Conservation (phyloP, 495 filamentous ascomycete genomes). For the Trichoderma gamsii region DNA sequence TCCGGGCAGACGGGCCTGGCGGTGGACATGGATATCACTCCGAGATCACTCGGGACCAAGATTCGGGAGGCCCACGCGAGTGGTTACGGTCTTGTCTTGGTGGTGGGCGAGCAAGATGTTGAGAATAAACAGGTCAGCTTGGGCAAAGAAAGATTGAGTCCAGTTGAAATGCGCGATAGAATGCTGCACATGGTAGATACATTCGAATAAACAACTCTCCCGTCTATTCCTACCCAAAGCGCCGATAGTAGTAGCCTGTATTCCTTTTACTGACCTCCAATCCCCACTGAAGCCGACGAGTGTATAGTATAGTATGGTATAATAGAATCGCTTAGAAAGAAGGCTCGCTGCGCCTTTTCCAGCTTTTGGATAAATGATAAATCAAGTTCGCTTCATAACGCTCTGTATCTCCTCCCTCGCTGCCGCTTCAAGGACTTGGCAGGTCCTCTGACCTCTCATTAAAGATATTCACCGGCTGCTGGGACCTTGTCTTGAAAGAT, state of each 20-base stretch:
- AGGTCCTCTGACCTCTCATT: no score
- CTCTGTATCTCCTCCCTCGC: no score
- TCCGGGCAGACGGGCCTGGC: slow-evolving; percentile 47
- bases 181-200: slow-evolving; percentile 16
- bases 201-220: slow-evolving; percentile 13
- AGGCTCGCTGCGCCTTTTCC: no score
- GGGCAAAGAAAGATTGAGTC: slow-evolving; percentile 25
- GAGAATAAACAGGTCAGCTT: slow-evolving; percentile 29
- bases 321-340: neutral
- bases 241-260: neutral
- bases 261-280: neutral
- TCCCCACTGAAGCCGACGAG: neutral
- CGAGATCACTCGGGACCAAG: slow-evolving; percentile 59
- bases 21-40: slow-evolving; percentile 67
- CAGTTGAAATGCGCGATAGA: slow-evolving; percentile 7
- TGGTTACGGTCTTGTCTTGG: slow-evolving; percentile 68
- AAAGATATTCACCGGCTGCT: no score
- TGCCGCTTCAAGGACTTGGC: no score
- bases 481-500: neutral
- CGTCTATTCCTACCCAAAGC: slow-evolving; percentile 1
- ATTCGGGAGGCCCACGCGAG: slow-evolving; percentile 63
- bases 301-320: neutral
- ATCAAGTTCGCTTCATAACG: no score
- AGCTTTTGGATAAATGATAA: no score
- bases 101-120: slow-evolving; percentile 58